These are phyloP conservation scores for Dothistroma pini DNA, from an alignment of 2,329 filamentous ascomycete genomes.

Conservation along the genomic window DNA sequence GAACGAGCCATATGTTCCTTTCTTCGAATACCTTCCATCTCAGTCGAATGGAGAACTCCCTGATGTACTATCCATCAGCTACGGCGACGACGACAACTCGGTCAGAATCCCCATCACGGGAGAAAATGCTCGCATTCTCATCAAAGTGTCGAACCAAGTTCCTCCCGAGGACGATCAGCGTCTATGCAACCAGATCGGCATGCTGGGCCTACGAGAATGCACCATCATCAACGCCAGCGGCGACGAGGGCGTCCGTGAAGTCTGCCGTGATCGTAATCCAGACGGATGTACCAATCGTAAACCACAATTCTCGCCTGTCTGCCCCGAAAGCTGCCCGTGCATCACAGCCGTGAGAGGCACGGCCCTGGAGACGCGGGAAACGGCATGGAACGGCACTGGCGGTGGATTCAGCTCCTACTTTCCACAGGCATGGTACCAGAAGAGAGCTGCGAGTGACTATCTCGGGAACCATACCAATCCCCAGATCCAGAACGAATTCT, in stretches of 20 bases:
- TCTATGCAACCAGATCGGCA: constrained; percentile 61
- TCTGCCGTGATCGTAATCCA: constrained; percentile 41
- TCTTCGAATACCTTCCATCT: constrained; percentile 54
- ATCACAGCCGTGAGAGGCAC: constrained; percentile 47
- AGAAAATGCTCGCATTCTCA: neutral
- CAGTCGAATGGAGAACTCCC: constrained; percentile 51
- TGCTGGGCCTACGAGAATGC: constrained; percentile 61
- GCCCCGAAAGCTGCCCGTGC: constrained; percentile 46
- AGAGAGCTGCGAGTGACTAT: constrained; percentile 34
- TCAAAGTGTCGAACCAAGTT: neutral
- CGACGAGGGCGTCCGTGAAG: constrained; percentile 54
- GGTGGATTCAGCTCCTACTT: constrained; percentile 46
- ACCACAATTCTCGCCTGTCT: constrained; percentile 41
- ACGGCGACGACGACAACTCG: constrained; percentile 62
- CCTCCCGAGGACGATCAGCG: constrained; percentile 53
- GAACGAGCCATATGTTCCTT: constrained; percentile 66
- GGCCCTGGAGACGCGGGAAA: constrained; percentile 38
- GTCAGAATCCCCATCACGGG: constrained; percentile 33
- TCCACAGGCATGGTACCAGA: constrained; percentile 42
- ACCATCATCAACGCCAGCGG: constrained; percentile 60
- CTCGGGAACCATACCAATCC: constrained; percentile 17
- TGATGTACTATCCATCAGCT: constrained; percentile 60
- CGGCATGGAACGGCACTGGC: constrained; percentile 28
- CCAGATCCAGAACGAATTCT: constrained; percentile 21
- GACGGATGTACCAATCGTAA: constrained; percentile 35